Evolutionary conservation across 177 flowering plant species (phyloP), one percentile per base, ranked within the genome.

Genomic region (Telopea speciosissima): DNA sequence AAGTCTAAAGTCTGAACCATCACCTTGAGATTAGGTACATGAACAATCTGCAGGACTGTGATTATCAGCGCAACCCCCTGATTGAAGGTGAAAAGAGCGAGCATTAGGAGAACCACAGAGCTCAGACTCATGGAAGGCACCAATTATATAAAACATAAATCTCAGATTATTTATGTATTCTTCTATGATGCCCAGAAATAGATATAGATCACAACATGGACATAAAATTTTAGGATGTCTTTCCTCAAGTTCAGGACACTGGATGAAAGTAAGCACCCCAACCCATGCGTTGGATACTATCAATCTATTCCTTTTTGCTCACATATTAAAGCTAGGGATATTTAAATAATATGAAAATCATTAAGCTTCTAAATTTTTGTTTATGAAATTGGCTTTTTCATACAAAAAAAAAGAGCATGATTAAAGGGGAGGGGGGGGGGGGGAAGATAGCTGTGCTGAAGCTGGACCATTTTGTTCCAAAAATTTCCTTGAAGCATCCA

Each of bases 51-150:
- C 77, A 93, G 90, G 70, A 95, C 99, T 23, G 97, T 90, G 72
- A 91, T 81, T 71, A 95, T 95, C 78, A 95, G 77, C 9, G 97
- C 88, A 78, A 95, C 91, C 22, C 99, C 99, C 99, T 95, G 90
- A 63, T 75, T 49, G 58, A 71, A 62, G 42, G 63, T 75, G 25
- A 45, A 73, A 23, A 59, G 68, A 49, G 68, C 11, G 19, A 49
- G 1, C 16, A 49, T 49, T 49, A 16, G 54, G 14, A 49, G 19
- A 11, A 49, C 19, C 19, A 49, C 19, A 49, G 19, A 12, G 54
- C 6, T 58, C n/a, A 5, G 24, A n/a, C 24, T n/a, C 61, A 58
- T 58, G 24, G 23, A 58, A 7, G n/a, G n/a, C 7, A 14, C 7
- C 7, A 16, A 5, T 62, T 2, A 16, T 24, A 25, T 62, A 16